Evolutionary conservation across 495 filamentous ascomycete genomes (phyloP).

Genomic region (Apiosordaria backusii): DNA sequence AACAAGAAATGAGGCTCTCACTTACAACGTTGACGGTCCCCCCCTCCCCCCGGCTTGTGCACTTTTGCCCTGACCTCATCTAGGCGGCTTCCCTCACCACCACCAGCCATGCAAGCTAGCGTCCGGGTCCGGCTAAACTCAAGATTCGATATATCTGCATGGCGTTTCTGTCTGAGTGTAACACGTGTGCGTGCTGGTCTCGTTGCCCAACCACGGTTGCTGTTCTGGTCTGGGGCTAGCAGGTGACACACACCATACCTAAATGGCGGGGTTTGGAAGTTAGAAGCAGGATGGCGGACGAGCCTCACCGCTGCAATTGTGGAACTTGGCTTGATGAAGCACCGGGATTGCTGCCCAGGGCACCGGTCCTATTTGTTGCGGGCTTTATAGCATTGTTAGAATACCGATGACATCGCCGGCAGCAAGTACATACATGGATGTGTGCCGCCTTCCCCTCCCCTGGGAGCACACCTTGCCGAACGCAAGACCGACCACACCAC

Average conservation of each 20-base stretch:
- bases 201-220: conserved; percentile 5
- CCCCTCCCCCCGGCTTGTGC: neutral
- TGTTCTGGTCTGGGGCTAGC: conserved; percentile 2
- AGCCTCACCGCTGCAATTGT: conserved; percentile 11
- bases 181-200: conserved; percentile 5
- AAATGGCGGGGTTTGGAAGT: neutral
- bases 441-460: no score
- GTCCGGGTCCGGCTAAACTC: conserved; percentile 6
- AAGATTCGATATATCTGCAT: neutral
- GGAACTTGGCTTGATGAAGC: conserved; percentile 6
- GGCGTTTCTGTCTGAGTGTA: neutral
- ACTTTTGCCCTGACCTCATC: neutral
- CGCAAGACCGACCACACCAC: neutral
- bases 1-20: neutral
- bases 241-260: neutral
- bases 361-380: no score
- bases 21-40: neutral
- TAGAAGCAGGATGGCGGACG: neutral
- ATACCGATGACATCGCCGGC: neutral
- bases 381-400: neutral
- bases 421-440: no score
- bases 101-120: neutral
- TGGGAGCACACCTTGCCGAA: no score
- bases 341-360: neutral
- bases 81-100: neutral